phyloP scores from a whole-genome alignment of 2,329 filamentous ascomycete genomes.

The Colletotrichum tabaci region DNA sequence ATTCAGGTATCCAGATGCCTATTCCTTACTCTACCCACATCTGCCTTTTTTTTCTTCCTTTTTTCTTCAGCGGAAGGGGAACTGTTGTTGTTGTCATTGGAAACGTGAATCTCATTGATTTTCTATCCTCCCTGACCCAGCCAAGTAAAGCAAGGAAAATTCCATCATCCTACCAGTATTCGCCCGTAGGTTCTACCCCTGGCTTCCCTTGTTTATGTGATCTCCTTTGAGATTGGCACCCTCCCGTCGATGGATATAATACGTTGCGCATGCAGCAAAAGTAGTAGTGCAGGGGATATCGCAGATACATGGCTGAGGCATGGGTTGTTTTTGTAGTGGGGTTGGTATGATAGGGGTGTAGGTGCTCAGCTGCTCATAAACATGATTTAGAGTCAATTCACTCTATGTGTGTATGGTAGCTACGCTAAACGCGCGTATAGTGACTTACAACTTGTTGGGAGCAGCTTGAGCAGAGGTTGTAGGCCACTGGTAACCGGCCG shows the following conservation, averaged over 20 bases:
- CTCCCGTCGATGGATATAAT: constrained; percentile 42
- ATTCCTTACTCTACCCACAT: not conserved
- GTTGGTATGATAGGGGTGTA: constrained; percentile 21
- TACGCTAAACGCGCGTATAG: constrained; percentile 31
- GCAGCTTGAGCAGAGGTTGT: constrained; percentile 75
- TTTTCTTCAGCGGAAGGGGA: not conserved
- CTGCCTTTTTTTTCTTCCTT: too few species aligned
- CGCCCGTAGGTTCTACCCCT: constrained; percentile 24
- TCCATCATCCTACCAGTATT: constrained; percentile 33
- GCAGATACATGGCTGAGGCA: constrained; percentile 26
- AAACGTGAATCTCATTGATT: constrained; percentile 41
- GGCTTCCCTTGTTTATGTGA: constrained; percentile 39
- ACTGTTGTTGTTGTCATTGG: constrained; percentile 9
- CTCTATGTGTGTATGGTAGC: constrained; percentile 40
- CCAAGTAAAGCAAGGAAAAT: constrained; percentile 35
- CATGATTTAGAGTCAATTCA: constrained; percentile 42
- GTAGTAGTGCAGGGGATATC: constrained; percentile 29
- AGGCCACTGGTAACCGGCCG: constrained; percentile 95
- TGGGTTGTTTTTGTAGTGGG: constrained; percentile 6
- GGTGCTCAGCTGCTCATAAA: constrained; percentile 40
- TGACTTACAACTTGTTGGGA: constrained; percentile 85
- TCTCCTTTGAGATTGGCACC: constrained; percentile 39
- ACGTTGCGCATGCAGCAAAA: constrained; percentile 25
- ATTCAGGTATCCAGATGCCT: not conserved
- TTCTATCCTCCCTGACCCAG: constrained; percentile 34